Percentiles rank a stretch among this genome's conserved stretches.
These are phyloP conservation scores for Solanum appendiculatum DNA, from an alignment of 257 asterid species.

Conservation along the genomic window DNA sequence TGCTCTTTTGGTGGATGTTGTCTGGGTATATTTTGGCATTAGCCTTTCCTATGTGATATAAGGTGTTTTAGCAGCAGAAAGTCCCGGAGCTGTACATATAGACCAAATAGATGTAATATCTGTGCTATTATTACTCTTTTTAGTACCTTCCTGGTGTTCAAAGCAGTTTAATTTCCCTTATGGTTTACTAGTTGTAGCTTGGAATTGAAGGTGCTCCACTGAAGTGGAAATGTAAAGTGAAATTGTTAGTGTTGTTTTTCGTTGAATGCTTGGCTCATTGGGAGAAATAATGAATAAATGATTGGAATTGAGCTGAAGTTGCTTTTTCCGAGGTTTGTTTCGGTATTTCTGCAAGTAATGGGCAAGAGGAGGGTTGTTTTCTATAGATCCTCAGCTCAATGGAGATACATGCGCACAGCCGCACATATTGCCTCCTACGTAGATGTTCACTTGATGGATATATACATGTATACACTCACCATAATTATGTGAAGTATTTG, in stretches of 20 bases:
- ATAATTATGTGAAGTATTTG: too few relatives aligned
- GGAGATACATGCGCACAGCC: too few relatives aligned
- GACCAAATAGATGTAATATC: neutral
- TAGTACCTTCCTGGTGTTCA: neutral
- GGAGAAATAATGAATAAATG: neutral
- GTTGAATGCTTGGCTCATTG: neutral
- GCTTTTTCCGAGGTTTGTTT: too few relatives aligned
- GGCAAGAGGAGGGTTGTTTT: too few relatives aligned
- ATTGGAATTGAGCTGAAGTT: neutral
- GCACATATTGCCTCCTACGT: too few relatives aligned
- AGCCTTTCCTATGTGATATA: neutral
- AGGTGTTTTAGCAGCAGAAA: neutral
- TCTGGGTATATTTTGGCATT: neutral
- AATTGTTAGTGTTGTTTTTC: neutral
- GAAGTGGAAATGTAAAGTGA: neutral
- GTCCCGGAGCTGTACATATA: neutral
- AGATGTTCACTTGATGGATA: too few relatives aligned
- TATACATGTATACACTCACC: too few relatives aligned
- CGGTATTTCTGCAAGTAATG: too few relatives aligned
- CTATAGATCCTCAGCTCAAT: too few relatives aligned
- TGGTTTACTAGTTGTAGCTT: neutral
- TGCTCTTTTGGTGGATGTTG: neutral
- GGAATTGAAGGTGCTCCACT: neutral
- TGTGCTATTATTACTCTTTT: neutral
- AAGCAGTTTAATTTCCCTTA: neutral